Evolutionary conservation across 192 early-diverging fungal genomes (phyloP).

Genomic region (Podila minutissima): DNA sequence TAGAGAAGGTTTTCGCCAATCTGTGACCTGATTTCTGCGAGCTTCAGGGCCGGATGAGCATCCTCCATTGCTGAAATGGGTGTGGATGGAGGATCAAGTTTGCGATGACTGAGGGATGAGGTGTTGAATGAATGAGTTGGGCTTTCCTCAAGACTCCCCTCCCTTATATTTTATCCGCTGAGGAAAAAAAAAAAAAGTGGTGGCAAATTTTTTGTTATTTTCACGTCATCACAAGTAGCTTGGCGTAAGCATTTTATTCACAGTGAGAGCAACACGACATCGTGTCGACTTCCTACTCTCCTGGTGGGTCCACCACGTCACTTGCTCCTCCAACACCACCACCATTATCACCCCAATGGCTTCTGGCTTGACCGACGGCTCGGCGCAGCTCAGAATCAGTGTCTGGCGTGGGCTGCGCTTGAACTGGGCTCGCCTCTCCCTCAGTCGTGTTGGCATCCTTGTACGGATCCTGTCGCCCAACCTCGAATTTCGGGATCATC

Average conservation of each 20-base stretch:
- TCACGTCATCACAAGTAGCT: no score
- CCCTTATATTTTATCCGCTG: no score
- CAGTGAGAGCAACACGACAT: no score
- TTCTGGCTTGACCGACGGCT: background rate
- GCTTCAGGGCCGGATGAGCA: background rate
- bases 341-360: background rate
- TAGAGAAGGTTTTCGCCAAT: background rate
- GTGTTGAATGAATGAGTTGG: no score
- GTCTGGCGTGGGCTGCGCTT: background rate
- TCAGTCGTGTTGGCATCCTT: background rate
- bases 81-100: background rate
- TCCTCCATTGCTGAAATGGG: background rate
- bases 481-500: background rate
- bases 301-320: no score
- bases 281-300: no score
- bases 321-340: no score
- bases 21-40: background rate
- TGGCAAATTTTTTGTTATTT: no score
- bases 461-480: background rate
- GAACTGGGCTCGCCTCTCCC: background rate
- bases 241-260: no score
- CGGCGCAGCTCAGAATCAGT: background rate
- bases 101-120: background rate
- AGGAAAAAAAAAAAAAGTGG: no score
- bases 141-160: no score